Base-by-base conservation (phyloP, 805 yeast genomes). In the Candida endomychidarum region DNA sequence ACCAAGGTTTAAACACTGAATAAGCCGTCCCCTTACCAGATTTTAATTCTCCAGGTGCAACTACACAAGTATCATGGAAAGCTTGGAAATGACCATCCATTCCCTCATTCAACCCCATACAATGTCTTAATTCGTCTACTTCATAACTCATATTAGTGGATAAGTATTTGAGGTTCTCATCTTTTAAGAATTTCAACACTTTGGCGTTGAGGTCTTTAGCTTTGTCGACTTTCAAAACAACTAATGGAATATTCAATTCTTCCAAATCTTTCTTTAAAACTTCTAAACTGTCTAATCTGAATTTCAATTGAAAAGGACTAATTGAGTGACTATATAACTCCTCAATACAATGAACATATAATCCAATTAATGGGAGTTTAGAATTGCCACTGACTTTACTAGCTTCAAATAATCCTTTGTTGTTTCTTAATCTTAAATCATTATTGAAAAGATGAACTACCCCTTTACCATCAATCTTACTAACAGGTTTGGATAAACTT, bases 361-460 rank as follows among this genome's bases (percentile, higher is more conserved):
- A 43, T 0, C 72, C 63, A 9, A 72, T 50, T 39, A 75, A 55
- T 2, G 70, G 67, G 3, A 61, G 54, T 3, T 53, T 49, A 20
- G 45, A 34, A n/a, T 52, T 40, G 14, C 49, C 38, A 2, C 71
- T 70, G 7, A 55, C 44, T 16, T 60, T 44, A 26, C 67, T 48
- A 1, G 75, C 74, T 12, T 58, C 45, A 10, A 45, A 52, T 27
- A 77, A 56, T 0, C 69, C 74, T 1, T 54, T 56, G 47, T 77
- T 77, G 49, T 77, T 78, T 8, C 50, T 54, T 6, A 65, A 40
- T 32, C 81, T 56, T 19, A 76, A 53, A 46, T 77, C 82, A 25
- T 66, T 60, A 12, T 70, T 52, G 38, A 77, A 74, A 67, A 78
- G 65, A 50, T 74, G 78, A 14, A 72, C 65, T 10, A 70, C 57